Conservation (phyloP, 306 rosid species). For the Vigna angularis region DNA sequence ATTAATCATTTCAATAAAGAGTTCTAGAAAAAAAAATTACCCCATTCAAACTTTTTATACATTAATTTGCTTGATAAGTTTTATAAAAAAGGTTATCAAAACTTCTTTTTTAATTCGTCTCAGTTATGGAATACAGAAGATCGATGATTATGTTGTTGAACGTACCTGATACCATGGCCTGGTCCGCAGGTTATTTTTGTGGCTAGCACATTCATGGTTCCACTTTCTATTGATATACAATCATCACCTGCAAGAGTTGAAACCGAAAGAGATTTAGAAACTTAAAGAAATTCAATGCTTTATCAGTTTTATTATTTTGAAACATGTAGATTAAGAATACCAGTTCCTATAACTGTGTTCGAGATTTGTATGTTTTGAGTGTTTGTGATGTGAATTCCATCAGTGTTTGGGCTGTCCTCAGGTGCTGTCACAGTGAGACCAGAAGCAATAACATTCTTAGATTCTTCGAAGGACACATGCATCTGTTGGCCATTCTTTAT, state of each 20-base stretch:
- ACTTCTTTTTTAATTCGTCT: not conserved
- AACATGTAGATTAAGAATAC: slow-evolving; percentile 38
- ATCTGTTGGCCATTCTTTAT: slow-evolving; percentile 66
- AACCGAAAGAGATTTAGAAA: slow-evolving; percentile 23
- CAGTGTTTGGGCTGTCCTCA: slow-evolving; percentile 72
- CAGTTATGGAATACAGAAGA: not conserved
- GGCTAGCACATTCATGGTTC: slow-evolving; percentile 64
- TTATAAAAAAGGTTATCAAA: too few relatives aligned
- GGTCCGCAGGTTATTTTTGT: slow-evolving; percentile 81
- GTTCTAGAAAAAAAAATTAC: not conserved
- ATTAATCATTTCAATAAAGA: not conserved
- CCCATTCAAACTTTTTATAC: too few relatives aligned
- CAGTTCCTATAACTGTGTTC: slow-evolving; percentile 60
- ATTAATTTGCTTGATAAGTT: too few relatives aligned
- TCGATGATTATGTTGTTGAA: not conserved
- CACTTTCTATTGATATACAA: slow-evolving; percentile 80
- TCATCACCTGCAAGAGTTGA: slow-evolving; percentile 68
- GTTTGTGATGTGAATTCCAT: slow-evolving; percentile 72
- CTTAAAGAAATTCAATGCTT: not conserved
- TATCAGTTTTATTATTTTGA: not conserved
- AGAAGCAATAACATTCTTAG: slow-evolving; percentile 52
- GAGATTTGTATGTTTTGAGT: slow-evolving; percentile 62
- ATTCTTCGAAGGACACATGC: slow-evolving; percentile 56
- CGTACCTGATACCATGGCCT: slow-evolving; percentile 90
- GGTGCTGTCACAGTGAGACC: slow-evolving; percentile 64